Base-by-base conservation (phyloP, 768 basidiomycete genomes). In the Mycena alexandri region DNA sequence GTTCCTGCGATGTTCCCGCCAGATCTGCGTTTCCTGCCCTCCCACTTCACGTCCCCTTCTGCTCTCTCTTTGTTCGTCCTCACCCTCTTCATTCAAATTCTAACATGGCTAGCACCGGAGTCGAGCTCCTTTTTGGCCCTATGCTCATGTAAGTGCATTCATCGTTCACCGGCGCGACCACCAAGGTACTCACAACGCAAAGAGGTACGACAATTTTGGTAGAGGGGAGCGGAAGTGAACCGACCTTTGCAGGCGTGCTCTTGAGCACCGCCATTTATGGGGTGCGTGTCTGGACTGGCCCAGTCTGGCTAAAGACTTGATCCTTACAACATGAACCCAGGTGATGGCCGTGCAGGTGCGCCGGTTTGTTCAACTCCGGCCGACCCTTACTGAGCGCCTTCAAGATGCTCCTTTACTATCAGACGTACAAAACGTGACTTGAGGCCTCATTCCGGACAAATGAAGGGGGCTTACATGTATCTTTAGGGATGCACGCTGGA, bases 51-150 rank as follows among this genome's bases (percentile, higher is more conserved):
- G 34, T 42, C 36, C 48, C 44, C 52, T n/a, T 44, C 51, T 22
- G 8, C 33, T 44, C n/a, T 51, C 24, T 22, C 33, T 51, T 65
- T 41, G 38, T 24, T 17, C 21, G 50, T 29, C 29, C 29, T 6
- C 3, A 29, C 29, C 29, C 7, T 33, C 48, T 57, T 52, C 60
- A 19, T 61, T 41, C 34, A 9, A 34, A 36, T 60, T 64, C 38
- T 24, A 54, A 61, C 41, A 70, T 70, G 68, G 38, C 64, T 65
- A 63, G 68, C 53, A 17, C 68, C 44, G 68, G 63, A 70, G 68
- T 65, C 48, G 68, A 70, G 22, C 55, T 70, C 59, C 68, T 70
- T 21, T 69, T 38, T 46, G 12, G 24, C 17, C n/a, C 8, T 25
- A 38, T 38, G 38, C 38, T 38, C 10, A 38, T 38, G 10, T 29